Evolutionary conservation across 73 alveolate genomes (phyloP).

Genomic region (Symbiodinium pilosum): DNA sequence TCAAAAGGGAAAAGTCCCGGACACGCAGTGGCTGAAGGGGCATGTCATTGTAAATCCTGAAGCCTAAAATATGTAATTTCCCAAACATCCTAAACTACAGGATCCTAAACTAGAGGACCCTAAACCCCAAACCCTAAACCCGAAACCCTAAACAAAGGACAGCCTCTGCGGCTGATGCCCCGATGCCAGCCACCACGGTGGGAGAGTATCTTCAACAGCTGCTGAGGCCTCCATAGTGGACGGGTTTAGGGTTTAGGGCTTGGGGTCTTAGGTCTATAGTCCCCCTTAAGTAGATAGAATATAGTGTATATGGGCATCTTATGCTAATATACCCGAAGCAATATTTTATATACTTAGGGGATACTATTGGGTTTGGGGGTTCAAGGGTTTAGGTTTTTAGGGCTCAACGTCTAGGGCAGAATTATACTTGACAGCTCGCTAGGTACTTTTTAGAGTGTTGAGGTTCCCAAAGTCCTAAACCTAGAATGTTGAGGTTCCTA

Average conservation of each 20-base stretch:
- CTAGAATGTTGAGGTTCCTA: background rate
- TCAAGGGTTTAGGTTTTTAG: no score
- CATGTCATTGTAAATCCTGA: no score
- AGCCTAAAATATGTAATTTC: no score
- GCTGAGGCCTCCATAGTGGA: slow-evolving; percentile 1
- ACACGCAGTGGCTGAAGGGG: no score
- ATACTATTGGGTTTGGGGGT: no score
- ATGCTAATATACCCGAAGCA: no score
- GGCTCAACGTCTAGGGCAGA: background rate
- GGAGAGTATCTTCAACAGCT: slow-evolving; percentile 77
- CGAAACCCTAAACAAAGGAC: background rate
- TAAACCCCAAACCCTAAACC: background rate
- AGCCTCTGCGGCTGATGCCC: slow-evolving; percentile 28
- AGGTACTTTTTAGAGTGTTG: background rate
- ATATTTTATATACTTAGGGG: no score
- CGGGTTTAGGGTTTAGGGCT: no score
- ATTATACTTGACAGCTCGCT: background rate
- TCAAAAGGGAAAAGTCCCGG: no score
- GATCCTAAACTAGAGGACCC: background rate
- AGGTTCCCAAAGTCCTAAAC: background rate
- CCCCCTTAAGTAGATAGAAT: background rate
- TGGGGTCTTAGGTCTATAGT: background rate
- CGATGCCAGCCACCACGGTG: slow-evolving; percentile 38
- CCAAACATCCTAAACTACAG: no score
- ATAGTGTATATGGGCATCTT: no score